These are phyloP conservation scores for Fusarium penzigii DNA, from an alignment of 2,329 filamentous ascomycete genomes.

Conservation along the genomic window DNA sequence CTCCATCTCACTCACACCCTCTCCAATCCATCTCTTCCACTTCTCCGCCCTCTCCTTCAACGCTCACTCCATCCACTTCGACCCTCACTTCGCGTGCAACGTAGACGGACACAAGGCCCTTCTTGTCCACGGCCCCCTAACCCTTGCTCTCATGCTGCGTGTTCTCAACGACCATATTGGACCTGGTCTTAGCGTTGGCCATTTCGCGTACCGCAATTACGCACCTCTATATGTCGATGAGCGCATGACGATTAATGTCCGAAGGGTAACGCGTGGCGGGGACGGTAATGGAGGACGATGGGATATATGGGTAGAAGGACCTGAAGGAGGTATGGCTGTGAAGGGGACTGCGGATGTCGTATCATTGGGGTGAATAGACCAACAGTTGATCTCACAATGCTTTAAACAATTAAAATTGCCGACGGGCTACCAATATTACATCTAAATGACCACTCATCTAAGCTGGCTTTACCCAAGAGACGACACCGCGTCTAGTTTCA, in stretches of 20 bases:
- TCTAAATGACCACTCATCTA: slow-evolving; percentile 8
- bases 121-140: slow-evolving; percentile 86
- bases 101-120: slow-evolving; percentile 74
- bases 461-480: slow-evolving; percentile 4
- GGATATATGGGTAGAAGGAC: slow-evolving; percentile 41
- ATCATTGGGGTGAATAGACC: not conserved
- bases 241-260: slow-evolving; percentile 68
- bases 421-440: slow-evolving; percentile 10
- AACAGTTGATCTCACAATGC: not conserved
- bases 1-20: slow-evolving; percentile 61
- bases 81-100: slow-evolving; percentile 66
- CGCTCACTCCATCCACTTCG: slow-evolving; percentile 86
- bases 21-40: slow-evolving; percentile 75
- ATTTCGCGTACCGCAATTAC: slow-evolving; percentile 77
- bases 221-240: slow-evolving; percentile 78
- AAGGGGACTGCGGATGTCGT: slow-evolving; percentile 49
- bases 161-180: slow-evolving; percentile 46
- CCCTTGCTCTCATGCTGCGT: slow-evolving; percentile 73
- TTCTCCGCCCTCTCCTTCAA: slow-evolving; percentile 93
- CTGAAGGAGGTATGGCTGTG: slow-evolving; percentile 62
- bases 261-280: slow-evolving; percentile 36
- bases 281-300: slow-evolving; percentile 40
- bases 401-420: slow-evolving; percentile 14
- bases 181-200: slow-evolving; percentile 42
- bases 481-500: slow-evolving; percentile 2